phyloP scores from a whole-genome alignment of 2,329 filamentous ascomycete genomes.

The Aureobasidium sp. region DNA sequence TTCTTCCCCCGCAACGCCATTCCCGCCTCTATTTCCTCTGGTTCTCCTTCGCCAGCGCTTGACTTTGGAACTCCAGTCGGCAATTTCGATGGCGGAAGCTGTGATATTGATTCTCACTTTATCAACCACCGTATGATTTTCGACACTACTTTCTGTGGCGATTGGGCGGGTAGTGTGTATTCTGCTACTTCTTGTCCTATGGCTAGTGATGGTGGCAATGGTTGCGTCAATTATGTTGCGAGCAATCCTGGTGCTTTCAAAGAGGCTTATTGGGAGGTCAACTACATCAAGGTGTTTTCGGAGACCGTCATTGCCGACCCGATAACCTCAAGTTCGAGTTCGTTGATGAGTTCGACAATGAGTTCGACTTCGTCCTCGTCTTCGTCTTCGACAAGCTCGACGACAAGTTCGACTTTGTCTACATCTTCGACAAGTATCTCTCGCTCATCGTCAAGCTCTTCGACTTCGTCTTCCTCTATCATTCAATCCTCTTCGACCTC shows the following conservation, averaged over 20 bases:
- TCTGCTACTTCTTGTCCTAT: constrained; percentile 6
- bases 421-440: not conserved
- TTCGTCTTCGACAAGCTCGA: not conserved
- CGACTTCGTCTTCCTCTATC: not conserved
- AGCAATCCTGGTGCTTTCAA: constrained; percentile 16
- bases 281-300: constrained; percentile 18
- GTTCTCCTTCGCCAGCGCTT: constrained; percentile 47
- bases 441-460: not conserved
- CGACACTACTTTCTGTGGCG: constrained; percentile 47
- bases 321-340: not conserved
- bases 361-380: not conserved
- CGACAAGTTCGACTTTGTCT: not conserved
- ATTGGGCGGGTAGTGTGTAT: constrained; percentile 18
- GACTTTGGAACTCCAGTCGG: constrained; percentile 49
- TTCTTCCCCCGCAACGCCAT: constrained; percentile 64
- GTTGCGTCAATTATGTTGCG: constrained; percentile 16
- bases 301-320: not conserved
- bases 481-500: too few species aligned
- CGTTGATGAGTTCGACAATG: not conserved
- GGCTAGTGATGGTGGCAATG: constrained; percentile 6
- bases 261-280: constrained; percentile 18
- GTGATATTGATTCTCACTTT: constrained; percentile 28
- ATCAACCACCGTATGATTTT: constrained; percentile 46
- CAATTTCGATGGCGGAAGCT: constrained; percentile 36
- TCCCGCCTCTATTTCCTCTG: constrained; percentile 50